Percentiles rank a stretch among this genome's conserved stretches.
These are phyloP conservation scores for Sparassis latifolia DNA, from an alignment of 1,284 basidiomycete species.

Conservation along the genomic window DNA sequence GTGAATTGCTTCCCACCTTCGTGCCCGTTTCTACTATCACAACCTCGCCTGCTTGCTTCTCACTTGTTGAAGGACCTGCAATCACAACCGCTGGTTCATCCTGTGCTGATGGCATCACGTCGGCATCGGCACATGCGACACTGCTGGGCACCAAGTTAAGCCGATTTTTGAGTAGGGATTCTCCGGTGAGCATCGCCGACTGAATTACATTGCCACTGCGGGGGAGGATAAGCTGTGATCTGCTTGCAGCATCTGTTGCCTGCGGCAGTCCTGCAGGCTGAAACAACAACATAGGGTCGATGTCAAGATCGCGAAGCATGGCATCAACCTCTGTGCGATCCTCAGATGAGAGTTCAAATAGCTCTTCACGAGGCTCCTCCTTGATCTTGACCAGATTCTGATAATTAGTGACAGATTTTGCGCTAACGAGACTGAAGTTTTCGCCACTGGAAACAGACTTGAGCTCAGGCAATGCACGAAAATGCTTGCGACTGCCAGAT, in stretches of 20 bases:
- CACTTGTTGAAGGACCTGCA: background rate
- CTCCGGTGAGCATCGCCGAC: background rate
- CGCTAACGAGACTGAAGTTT: constrained; percentile 2
- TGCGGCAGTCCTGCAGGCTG: background rate
- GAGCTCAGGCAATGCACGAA: background rate
- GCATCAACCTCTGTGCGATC: background rate
- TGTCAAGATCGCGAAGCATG: background rate
- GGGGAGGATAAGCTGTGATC: background rate
- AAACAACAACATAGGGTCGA: background rate
- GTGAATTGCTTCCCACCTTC: background rate
- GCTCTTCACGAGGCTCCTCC: constrained; percentile 2
- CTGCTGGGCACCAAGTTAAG: background rate
- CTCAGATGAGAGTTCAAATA: constrained; percentile 3
- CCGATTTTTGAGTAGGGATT: background rate
- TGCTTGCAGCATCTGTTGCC: background rate
- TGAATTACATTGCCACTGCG: background rate
- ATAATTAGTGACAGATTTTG: background rate
- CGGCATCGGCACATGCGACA: no score
- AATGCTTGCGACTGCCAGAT: no score
- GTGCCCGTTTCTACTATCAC: background rate
- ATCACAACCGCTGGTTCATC: background rate
- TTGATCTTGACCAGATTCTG: constrained; percentile 3
- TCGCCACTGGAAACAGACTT: constrained; percentile 2
- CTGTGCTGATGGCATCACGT: background rate
- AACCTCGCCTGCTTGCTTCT: background rate